These are phyloP conservation scores for Penicillium fuscoglaucum DNA, from an alignment of 2,329 filamentous ascomycete genomes.

Conservation along the genomic window DNA sequence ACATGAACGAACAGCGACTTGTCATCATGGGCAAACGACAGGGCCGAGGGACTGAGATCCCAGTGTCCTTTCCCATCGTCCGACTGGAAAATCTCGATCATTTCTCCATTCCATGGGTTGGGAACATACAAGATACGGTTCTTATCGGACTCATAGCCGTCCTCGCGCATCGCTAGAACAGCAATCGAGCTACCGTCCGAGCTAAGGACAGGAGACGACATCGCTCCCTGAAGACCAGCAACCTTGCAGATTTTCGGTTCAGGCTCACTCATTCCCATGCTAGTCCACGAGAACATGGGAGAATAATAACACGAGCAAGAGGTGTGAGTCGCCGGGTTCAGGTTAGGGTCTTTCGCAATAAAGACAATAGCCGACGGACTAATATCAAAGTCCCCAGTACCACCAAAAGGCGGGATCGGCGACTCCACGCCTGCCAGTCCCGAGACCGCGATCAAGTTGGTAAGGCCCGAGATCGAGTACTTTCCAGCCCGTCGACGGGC, in stretches of 20 bases:
- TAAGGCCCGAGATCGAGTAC: slow-evolving; percentile 44
- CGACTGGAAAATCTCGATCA: slow-evolving; percentile 42
- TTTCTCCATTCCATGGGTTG: slow-evolving; percentile 43
- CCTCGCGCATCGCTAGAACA: slow-evolving; percentile 46
- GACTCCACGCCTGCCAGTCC: slow-evolving; percentile 45
- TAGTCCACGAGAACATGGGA: slow-evolving; percentile 45
- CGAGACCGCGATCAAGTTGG: slow-evolving; percentile 45
- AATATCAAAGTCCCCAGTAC: slow-evolving; percentile 49
- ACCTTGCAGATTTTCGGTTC: slow-evolving; percentile 37
- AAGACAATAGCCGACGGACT: slow-evolving; percentile 48
- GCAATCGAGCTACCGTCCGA: slow-evolving; percentile 47
- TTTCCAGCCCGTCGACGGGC: slow-evolving; percentile 40
- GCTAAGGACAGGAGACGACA: slow-evolving; percentile 48
- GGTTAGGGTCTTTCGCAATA: slow-evolving; percentile 47
- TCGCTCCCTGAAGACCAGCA: slow-evolving; percentile 43
- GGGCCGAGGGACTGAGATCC: slow-evolving; percentile 43
- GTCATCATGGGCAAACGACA: slow-evolving; percentile 46
- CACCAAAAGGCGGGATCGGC: slow-evolving; percentile 51
- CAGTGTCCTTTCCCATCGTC: slow-evolving; percentile 42
- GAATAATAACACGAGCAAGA: slow-evolving; percentile 49
- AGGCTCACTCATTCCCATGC: slow-evolving; percentile 35
- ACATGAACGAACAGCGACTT: slow-evolving; percentile 43
- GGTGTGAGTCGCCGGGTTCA: slow-evolving; percentile 50
- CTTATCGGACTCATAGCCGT: slow-evolving; percentile 51
- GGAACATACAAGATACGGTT: slow-evolving; percentile 47